Conservation (phyloP, 352 stramenopile genomes). For the Globisporangium nagaii region DNA sequence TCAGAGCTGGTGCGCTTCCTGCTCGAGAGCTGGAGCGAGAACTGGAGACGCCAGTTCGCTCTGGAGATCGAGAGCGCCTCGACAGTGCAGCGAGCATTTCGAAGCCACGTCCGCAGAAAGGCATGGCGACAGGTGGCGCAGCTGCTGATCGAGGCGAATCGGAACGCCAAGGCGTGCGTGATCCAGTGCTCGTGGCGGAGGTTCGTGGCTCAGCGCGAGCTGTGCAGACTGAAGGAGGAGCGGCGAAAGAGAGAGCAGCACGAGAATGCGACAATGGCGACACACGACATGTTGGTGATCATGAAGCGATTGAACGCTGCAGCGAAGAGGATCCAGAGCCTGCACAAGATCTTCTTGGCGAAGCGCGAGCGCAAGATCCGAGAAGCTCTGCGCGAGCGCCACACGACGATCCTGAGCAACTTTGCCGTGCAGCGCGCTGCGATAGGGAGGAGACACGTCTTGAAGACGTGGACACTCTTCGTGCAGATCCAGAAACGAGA, state of each 20-base stretch:
- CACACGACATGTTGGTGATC: conserved; percentile 39
- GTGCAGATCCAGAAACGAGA: conserved; percentile 26
- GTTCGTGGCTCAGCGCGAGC: conserved; percentile 16
- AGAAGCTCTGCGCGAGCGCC: conserved; percentile 29
- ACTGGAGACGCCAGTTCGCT: conserved; percentile 38
- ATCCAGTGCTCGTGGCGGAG: conserved; percentile 52
- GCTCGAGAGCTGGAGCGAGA: conserved; percentile 25
- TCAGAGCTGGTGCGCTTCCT: conserved; percentile 42
- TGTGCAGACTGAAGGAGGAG: conserved; percentile 17
- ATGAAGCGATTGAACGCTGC: conserved; percentile 28
- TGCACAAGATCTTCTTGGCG: conserved; percentile 33
- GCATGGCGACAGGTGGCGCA: conserved; percentile 12
- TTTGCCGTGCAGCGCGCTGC: conserved; percentile 29
- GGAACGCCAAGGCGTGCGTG: conserved; percentile 17
- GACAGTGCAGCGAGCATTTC: conserved; percentile 25
- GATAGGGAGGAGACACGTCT: conserved; percentile 17
- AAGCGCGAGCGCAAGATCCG: conserved; percentile 29
- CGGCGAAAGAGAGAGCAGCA: conserved; percentile 25
- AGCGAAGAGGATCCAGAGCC: conserved; percentile 42
- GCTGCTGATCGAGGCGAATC: conserved; percentile 24
- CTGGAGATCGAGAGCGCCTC: conserved; percentile 29
- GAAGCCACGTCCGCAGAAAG: conserved; percentile 13
- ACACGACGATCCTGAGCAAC: conserved; percentile 26
- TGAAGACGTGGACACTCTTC: conserved; percentile 36
- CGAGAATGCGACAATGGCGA: conserved; percentile 32